phyloP scores from a whole-genome alignment of 1,284 basidiomycete species.

The Microbotryum saponariae region DNA sequence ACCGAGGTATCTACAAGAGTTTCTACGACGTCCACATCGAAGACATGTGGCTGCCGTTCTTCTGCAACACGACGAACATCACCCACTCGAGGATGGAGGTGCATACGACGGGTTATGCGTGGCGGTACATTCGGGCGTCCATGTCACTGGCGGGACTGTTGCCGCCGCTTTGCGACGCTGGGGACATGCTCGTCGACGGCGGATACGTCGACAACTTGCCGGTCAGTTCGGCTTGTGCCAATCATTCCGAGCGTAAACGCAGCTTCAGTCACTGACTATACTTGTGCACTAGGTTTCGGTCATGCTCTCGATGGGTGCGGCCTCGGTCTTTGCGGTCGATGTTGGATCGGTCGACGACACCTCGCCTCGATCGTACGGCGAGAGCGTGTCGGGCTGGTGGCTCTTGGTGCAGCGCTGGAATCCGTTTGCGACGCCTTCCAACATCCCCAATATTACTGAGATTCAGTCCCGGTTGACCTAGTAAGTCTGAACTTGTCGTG shows the following conservation, averaged over 20 bases:
- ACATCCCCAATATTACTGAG: conserved; percentile 87
- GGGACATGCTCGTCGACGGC: conserved; percentile 76
- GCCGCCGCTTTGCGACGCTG: conserved; percentile 90
- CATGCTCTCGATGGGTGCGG: conserved; percentile 87
- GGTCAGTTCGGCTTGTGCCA: conserved; percentile 44
- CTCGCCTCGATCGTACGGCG: conserved; percentile 86
- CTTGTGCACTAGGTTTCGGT: conserved; percentile 59
- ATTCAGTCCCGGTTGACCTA: conserved; percentile 93
- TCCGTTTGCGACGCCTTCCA: conserved; percentile 46
- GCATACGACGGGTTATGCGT: conserved; percentile 55
- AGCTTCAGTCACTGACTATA: conserved; percentile 15
- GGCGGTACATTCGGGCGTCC: conserved; percentile 67
- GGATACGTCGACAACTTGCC: conserved; percentile 93
- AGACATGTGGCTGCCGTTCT: conserved; percentile 82
- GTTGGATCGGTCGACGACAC: conserved; percentile 96
- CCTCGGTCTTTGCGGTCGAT: conserved; percentile 87
- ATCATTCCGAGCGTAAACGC: neutral
- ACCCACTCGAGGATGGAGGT: conserved; percentile 95
- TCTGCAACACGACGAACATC: conserved; percentile 98
- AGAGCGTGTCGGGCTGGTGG: conserved; percentile 96
- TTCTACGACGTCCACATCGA: conserved; percentile 95
- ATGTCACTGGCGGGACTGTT: conserved; percentile 95
- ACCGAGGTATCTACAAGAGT: conserved; percentile 71
- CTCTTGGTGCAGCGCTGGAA: conserved; percentile 78
- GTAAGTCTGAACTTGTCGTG: conserved; percentile 47